Evolutionary conservation across 805 yeast genomes (phyloP), one percentile per base, ranked within the genome.

Genomic region (Saccharomycopsis sp.): DNA sequence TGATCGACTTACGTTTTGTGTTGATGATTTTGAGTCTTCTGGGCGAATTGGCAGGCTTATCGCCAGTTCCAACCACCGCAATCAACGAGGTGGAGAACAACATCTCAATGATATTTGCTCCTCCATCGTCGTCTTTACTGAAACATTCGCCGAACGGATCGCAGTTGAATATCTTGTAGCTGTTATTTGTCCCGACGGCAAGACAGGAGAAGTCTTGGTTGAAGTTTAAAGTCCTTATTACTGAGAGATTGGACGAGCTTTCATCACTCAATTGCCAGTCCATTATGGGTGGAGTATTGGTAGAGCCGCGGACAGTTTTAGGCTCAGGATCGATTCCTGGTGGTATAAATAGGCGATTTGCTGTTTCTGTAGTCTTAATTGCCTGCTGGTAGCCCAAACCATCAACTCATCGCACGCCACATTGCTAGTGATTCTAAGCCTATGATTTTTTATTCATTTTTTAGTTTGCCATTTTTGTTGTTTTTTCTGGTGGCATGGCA

Each of bases 131-230:
- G 68, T 67, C 59, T 59, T 70, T 74, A 22, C 73, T 76, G 67
- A 83, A 86, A 66, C 89, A 86, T 64, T 79, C 81, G 9, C 92
- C 92, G 70, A 89, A 87, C 15, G 96, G 96, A 63, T 87, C 91
- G 71, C 97, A 91, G 67, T 89, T 89, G 76, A 80, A 93, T 53
- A 93, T 87, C 65, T 80, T 80, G 69, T 88, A 85, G 12, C 87
- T 83, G 50, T 75, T 74, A 50, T 78, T 78, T 3, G 86, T 78
- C 1, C 96, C 94, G 1, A 86, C 82, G 0, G 94, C 86, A 17
- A 91, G 78, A 71, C 97, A 89, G 78, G 78, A 78, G 61, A 85
- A 85, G 73, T 93, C 97, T 77, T 93, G 99, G 73, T 94, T 93
- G 79, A 92, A 91, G 70, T 85, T 76, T 75, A 87, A 75, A 60